phyloP scores from a whole-genome alignment of 352 stramenopile genomes.

The Pilasporangium apinafurcum region DNA sequence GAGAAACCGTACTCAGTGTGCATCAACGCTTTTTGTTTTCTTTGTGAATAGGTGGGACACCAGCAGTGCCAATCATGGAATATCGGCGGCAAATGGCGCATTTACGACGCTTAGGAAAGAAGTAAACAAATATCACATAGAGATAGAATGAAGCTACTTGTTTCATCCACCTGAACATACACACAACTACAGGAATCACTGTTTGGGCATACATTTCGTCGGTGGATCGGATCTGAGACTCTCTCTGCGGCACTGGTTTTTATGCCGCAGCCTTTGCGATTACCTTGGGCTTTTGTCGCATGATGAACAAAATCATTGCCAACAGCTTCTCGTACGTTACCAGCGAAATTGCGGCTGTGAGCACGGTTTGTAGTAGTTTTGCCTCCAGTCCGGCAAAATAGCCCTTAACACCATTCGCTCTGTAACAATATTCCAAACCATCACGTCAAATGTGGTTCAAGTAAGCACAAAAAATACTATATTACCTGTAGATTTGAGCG shows the following conservation, averaged over 20 bases:
- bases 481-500: constrained; percentile 41
- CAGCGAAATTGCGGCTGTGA: constrained; percentile 91
- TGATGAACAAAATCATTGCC: constrained; percentile 42
- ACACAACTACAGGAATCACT: not conserved
- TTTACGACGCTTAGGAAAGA: constrained; percentile 40
- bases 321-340: constrained; percentile 92
- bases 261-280: constrained; percentile 37
- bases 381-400: constrained; percentile 90
- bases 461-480: not conserved
- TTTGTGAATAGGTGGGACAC: constrained; percentile 54
- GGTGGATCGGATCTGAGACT: too few species aligned
- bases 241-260: not conserved
- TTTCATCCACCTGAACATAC: not conserved
- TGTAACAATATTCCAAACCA: constrained; percentile 1
- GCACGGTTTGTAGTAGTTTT: constrained; percentile 92
- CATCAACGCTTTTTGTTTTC: too few species aligned
- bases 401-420: constrained; percentile 59
- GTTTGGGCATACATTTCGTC: too few species aligned
- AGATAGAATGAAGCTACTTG: not conserved
- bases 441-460: not conserved
- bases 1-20: too few species aligned
- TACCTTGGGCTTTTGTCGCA: constrained; percentile 28
- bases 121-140: constrained; percentile 11
- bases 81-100: constrained; percentile 67
- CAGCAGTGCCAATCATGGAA: constrained; percentile 74